A percentile compares a stretch with the other conserved stretches of the same genome.
These are phyloP conservation scores for Discostella stelligera DNA, from an alignment of 352 stramenopile genomes.

Conservation along the genomic window DNA sequence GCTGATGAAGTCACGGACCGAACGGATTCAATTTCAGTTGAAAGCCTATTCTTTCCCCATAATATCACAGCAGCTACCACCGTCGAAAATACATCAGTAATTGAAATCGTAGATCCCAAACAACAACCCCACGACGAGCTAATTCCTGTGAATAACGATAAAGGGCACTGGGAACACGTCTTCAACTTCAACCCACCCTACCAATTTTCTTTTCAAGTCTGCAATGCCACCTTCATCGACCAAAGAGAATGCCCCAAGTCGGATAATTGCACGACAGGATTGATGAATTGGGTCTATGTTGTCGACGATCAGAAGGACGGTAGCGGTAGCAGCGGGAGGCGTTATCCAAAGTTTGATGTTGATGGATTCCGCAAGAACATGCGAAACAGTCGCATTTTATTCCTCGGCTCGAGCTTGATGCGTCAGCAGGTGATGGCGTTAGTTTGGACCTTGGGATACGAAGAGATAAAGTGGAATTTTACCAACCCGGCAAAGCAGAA, in stretches of 20 bases:
- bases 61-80: neutral
- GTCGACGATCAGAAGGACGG: neutral
- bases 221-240: neutral
- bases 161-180: slow-evolving; percentile 9
- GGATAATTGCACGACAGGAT: neutral
- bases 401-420: slow-evolving; percentile 20
- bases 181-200: slow-evolving; percentile 5
- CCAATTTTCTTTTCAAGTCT: slow-evolving; percentile 1
- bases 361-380: slow-evolving; percentile 17
- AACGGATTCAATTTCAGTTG: too few relatives aligned
- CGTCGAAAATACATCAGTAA: too few relatives aligned
- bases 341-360: slow-evolving; percentile 25
- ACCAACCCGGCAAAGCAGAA: neutral
- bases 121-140: neutral
- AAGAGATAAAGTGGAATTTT: slow-evolving; percentile 6
- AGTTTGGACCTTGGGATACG: slow-evolving; percentile 24
- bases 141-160: neutral
- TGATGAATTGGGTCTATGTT: slow-evolving; percentile 24
- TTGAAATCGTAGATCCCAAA: too few relatives aligned
- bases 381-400: slow-evolving; percentile 20
- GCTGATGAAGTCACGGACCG: too few relatives aligned
- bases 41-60: too few relatives aligned
- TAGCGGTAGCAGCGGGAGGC: neutral
- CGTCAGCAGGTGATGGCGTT: slow-evolving; percentile 26
- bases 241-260: neutral